Base-by-base conservation (phyloP, 306 rosid genomes). In the Gastrolobium bilobum region DNA sequence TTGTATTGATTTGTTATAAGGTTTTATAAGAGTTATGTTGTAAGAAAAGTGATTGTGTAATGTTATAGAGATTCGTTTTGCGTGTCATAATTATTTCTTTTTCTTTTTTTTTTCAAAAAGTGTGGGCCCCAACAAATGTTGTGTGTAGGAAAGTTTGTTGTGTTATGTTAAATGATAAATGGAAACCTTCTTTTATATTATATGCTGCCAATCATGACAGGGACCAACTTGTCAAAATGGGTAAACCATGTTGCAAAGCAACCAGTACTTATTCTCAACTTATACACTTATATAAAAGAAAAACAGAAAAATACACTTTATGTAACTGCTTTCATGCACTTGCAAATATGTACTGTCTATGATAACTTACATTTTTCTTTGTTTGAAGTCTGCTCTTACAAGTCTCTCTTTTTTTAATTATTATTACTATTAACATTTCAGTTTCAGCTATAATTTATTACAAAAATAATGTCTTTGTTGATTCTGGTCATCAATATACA, bases 171-270 rank as follows among this genome's bases (percentile, higher is more conserved):
- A n/a, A n/a, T n/a, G n/a, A n/a, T n/a, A n/a, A n/a, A n/a, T n/a
- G n/a, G n/a, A n/a, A n/a, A n/a, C n/a, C n/a, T n/a, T n/a, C n/a
- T 37, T 69, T 44, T 80, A 58, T 43, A 50, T 62, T 71, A 60
- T 15, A 54, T 46, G 66, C 71, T 50, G 8, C 68, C 72, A 53
- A 57, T 83, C 85, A 78, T 29, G 81, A 74, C 10, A 78, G 31
- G 34, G 80, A 86, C 75, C 62, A 15, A 15, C 66, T 75, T 74
- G 58, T 73, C 58, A 78, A 82, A 80, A 60, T 64, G 62, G 68
- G 68, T 42, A 60, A 50, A 68, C 77, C 81, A 79, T 15, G 5
- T 67, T 79, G 46, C 73, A 50, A 79, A 78, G 80, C 80, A 83
- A 72, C 72, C 29, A 3, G 3, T 14, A 37, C 37, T 54, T 77